phyloP scores from a whole-genome alignment of 306 rosid genomes.

The Lathyrus oleraceus region DNA sequence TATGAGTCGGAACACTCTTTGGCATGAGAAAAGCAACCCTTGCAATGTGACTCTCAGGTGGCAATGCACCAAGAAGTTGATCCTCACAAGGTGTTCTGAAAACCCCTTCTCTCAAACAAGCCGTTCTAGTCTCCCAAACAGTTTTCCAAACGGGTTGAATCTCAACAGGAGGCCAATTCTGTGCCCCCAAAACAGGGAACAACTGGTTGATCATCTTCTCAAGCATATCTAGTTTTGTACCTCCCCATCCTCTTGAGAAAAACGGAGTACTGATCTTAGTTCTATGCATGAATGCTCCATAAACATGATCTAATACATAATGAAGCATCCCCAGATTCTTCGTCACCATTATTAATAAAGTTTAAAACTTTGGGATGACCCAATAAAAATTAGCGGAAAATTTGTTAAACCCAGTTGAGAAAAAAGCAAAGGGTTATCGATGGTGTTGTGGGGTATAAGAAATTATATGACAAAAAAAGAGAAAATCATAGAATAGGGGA shows the following conservation, averaged over 20 bases:
- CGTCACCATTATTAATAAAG: conserved; percentile 61
- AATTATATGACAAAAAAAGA: not conserved
- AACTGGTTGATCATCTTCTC: conserved; percentile 74
- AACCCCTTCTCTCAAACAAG: conserved; percentile 80
- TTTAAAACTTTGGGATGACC: not conserved
- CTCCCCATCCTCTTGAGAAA: conserved; percentile 95
- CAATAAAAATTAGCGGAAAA: not conserved
- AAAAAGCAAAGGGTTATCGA: not conserved
- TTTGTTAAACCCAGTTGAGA: not conserved
- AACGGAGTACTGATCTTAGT: conserved; percentile 78
- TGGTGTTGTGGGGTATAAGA: not conserved
- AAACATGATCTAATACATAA: conserved; percentile 85
- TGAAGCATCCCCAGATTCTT: conserved; percentile 84
- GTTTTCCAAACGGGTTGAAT: conserved; percentile 80
- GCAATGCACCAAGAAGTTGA: conserved; percentile 74
- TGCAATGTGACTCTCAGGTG: conserved; percentile 88
- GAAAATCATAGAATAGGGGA: not conserved
- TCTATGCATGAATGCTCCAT: conserved; percentile 93
- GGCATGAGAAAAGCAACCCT: conserved; percentile 90
- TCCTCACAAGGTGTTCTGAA: conserved; percentile 90
- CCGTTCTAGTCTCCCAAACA: conserved; percentile 74
- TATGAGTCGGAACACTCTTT: conserved; percentile 60
- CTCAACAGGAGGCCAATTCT: conserved; percentile 71
- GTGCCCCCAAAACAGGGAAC: conserved; percentile 66
- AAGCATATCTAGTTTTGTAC: conserved; percentile 74